phyloP scores from a whole-genome alignment of 1,139 yeast species.

The Taphrina sp. region DNA sequence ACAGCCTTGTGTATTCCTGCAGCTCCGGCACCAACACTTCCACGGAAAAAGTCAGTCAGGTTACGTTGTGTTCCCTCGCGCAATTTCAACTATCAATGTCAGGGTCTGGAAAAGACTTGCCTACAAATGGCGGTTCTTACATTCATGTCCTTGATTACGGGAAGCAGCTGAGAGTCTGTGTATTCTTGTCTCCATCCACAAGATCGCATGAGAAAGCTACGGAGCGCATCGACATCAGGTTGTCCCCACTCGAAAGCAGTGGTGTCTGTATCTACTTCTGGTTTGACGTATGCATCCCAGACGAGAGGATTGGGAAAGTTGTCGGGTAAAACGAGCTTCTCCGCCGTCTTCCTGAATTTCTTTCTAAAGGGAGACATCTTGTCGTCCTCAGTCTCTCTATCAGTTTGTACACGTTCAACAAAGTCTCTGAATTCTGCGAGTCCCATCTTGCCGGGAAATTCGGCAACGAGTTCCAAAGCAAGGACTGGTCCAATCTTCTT shows the following conservation, averaged over 20 bases:
- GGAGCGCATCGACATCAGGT: constrained; percentile 76
- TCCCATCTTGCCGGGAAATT: constrained; percentile 52
- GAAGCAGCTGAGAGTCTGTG: constrained; percentile 84
- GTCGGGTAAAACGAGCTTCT: constrained; percentile 61
- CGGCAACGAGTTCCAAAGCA: constrained; percentile 90
- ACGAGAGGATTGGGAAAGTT: constrained; percentile 72
- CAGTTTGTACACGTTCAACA: constrained; percentile 32
- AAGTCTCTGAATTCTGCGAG: constrained; percentile 46
- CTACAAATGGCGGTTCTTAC: constrained; percentile 38
- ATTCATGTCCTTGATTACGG: constrained; percentile 77
- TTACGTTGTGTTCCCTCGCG: constrained; percentile 57
- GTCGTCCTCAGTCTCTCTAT: constrained; percentile 31
- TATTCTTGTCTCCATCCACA: constrained; percentile 80
- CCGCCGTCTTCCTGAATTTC: constrained; percentile 58
- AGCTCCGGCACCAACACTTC: constrained; percentile 29
- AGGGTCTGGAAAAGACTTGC: too few species aligned
- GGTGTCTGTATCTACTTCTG: constrained; percentile 78
- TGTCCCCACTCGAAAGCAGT: constrained; percentile 85
- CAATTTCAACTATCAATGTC: constrained; percentile 39
- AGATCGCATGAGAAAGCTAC: constrained; percentile 64
- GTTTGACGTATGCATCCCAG: constrained; percentile 67
- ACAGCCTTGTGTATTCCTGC: constrained; percentile 16
- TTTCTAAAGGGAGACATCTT: constrained; percentile 43
- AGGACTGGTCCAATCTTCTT: constrained; percentile 91
- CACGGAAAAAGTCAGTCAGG: constrained; percentile 55